phyloP scores from a whole-genome alignment of 352 stramenopile species.

The Globisporangium okanoganense region DNA sequence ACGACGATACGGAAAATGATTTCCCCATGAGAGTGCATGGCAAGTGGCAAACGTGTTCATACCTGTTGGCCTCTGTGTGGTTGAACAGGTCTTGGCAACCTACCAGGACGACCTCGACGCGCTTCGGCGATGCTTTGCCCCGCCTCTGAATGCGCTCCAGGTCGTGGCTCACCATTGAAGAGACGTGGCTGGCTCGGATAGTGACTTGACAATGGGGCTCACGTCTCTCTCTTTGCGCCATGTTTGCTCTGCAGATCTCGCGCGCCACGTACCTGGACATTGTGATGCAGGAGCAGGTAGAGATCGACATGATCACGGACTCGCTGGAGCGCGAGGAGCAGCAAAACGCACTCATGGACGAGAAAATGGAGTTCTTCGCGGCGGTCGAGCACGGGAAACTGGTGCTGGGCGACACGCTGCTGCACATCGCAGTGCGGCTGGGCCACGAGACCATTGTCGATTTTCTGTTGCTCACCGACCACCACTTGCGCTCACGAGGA shows the following conservation, averaged over 20 bases:
- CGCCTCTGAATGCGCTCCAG: conserved; percentile 48
- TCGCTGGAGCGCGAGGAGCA: conserved; percentile 49
- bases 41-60: background rate
- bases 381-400: conserved; percentile 53
- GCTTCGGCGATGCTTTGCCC: conserved; percentile 37
- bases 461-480: conserved; percentile 62
- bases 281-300: conserved; percentile 52
- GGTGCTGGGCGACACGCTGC: conserved; percentile 63
- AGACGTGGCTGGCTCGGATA: no score
- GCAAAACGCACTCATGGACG: conserved; percentile 45
- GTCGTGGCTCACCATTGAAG: conserved; percentile 9
- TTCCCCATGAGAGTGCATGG: conserved; percentile 11
- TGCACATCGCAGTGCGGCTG: conserved; percentile 66
- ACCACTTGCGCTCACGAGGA: conserved; percentile 8
- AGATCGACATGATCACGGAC: conserved; percentile 55
- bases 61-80: background rate
- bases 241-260: conserved; percentile 44
- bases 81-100: conserved; percentile 33
- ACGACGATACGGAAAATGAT: background rate
- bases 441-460: conserved; percentile 48
- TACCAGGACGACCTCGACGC: conserved; percentile 46
- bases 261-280: conserved; percentile 75
- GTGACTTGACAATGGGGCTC: background rate
- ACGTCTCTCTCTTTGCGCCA: background rate
- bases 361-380: conserved; percentile 78